Evolutionary conservation across 768 basidiomycete species (phyloP).

Genomic region (Xerocomus brunneocitrinus): DNA sequence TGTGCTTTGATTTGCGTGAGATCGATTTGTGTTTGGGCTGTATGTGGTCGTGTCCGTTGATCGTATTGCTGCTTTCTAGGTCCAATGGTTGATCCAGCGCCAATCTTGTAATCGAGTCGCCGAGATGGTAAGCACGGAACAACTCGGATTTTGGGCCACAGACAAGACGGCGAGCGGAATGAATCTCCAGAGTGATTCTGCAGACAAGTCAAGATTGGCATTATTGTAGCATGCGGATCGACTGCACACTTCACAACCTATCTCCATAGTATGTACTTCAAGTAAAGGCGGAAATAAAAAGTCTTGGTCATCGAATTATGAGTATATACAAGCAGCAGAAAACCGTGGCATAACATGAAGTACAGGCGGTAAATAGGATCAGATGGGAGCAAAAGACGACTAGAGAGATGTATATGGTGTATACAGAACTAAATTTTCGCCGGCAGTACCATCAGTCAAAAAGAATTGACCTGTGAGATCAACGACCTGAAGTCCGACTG

Average conservation of each 20-base stretch:
- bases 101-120: background rate
- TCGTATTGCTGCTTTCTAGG: background rate
- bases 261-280: no score
- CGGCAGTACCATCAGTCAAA: background rate
- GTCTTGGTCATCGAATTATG: background rate
- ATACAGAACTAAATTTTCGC: background rate
- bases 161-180: background rate
- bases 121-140: background rate
- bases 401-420: background rate
- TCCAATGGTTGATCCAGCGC: background rate
- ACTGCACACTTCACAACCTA: background rate
- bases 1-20: slow-evolving; percentile 17
- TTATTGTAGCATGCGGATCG: background rate
- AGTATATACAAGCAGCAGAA: no score
- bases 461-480: background rate
- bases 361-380: background rate
- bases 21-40: background rate
- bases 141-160: background rate
- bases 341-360: background rate
- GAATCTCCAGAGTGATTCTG: background rate
- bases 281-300: background rate
- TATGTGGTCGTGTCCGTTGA: background rate
- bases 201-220: background rate
- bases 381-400: background rate
- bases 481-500: background rate